Base-by-base conservation (phyloP, 2,329 filamentous ascomycete species). In the Kalmusia sp. region DNA sequence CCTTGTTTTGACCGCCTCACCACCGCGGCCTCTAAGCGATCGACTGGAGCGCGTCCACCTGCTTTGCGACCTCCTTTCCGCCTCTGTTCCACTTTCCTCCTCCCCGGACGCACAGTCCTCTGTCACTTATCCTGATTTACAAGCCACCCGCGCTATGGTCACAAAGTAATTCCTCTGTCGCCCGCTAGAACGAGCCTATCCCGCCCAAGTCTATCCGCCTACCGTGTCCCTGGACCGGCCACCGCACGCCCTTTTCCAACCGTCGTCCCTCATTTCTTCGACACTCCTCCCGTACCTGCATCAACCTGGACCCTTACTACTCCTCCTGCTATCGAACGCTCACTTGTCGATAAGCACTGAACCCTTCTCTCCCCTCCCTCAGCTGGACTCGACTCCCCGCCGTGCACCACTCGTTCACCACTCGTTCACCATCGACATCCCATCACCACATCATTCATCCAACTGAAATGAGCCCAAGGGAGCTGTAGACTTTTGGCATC, bases 251-350 rank as follows among this genome's bases (percentile, higher is more conserved):
- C 68, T 72, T 72, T 72, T 64, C 67, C 70, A 73, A 69, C 69
- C 64, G 64, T 72, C 66, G 67, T 70, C 71, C 68, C 67, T 75
- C 73, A 72, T 74, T 72, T 74, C 70, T 70, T 68, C 65, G 60
- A 67, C 69, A 62, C 61, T 69, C n/a, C n/a, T n/a, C 63, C 67
- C 69, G 67, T 65, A 65, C 54, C 69, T 74, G 67, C 71, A 70
- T 67, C 65, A 64, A 70, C 65, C 70, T 74, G 70, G 72, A 74
- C 73, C 73, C 73, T 72, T 73, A 73, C 68, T 73, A 73, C 68
- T 56, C 46, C 60, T 64, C 43, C 64, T 71, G 58, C 68, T 70
- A 72, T 73, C 69, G 61, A 56, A 58, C 64, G 63, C 60, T 62
- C 59, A 65, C 65, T 54, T 56, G 57, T 67, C 64, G 71, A 73